Base-by-base conservation (phyloP, 345 rosid species). In the Populus alba region DNA sequence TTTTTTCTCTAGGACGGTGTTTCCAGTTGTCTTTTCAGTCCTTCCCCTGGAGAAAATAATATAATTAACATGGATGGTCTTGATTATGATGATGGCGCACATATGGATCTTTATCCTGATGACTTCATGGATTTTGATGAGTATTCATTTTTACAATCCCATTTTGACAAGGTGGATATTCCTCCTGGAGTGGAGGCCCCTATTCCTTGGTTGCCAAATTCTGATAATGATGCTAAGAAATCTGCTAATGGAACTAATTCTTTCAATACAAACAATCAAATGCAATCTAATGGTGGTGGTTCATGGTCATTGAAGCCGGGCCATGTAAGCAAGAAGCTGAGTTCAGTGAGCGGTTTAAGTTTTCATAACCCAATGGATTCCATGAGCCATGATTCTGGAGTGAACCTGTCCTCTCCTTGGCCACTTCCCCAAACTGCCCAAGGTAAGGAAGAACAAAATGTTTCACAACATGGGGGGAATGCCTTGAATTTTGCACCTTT, bases 131-230 rank as follows among this genome's bases (percentile, higher is more conserved):
- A 85, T 78, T 67, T 81, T 79, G 91, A 90, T 69, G 80, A 83
- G 2, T 91, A 86, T 78, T 86, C 81, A 72, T 55, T 71, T 73
- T 85, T 92, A 76, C 97, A 93, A 89, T 88, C 88, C 31, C 88
- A 89, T 80, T 91, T 92, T 37, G 96, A 95, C 84, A 73, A 75
- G 59, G 86, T 85, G 77, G 88, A 91, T 84, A 65, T 92, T 66
- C 96, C 97, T 73, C 74, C 97, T 79, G 95, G 89, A 49, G 97
- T 95, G 81, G 98, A 95, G 86, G 91, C 87, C 47, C 33, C 92
- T 2, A 82, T 95, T 77, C 94, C 97, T 57, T 88, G 89, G 90
- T 85, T 90, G 75, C 71, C 87, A 3, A 78, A 80, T 81, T 83
- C 86, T 53, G 18, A 78, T 70, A 76, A 78, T 20, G 53, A 82